A percentile compares a stretch with the other conserved stretches of the same genome.
Conservation (phyloP, 768 basidiomycete genomes). For the Boletus barrowsii region DNA sequence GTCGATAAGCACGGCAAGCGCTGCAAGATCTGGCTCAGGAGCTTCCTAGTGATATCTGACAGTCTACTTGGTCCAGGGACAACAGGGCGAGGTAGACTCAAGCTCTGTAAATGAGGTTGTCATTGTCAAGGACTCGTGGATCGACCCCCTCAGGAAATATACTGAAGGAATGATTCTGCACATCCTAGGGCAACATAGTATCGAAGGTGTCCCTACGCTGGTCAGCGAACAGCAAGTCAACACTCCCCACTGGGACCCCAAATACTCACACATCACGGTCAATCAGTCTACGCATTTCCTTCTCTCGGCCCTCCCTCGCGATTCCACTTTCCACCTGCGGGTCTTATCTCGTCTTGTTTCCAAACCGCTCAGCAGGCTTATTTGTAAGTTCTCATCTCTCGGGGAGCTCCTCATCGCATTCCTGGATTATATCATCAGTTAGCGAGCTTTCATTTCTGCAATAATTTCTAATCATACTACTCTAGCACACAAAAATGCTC, state of each 20-base stretch:
- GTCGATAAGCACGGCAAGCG: too few species aligned
- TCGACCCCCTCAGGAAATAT: background rate
- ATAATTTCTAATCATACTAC: background rate
- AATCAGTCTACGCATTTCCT: too few species aligned
- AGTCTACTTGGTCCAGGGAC: background rate
- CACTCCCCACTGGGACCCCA: too few species aligned
- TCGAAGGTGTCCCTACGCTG: background rate
- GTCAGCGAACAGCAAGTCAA: too few species aligned
- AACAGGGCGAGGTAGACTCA: background rate
- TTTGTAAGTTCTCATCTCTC: background rate
- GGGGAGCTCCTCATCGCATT: background rate
- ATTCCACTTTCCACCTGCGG: background rate
- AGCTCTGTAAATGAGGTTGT: too few species aligned
- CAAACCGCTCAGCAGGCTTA: background rate
- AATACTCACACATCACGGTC: too few species aligned
- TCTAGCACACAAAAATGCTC: background rate
- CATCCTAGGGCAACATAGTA: background rate
- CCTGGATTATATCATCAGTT: background rate
- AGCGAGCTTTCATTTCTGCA: background rate
- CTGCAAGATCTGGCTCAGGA: background rate
- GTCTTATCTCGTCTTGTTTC: background rate
- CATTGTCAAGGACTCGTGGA: background rate
- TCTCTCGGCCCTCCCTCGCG: too few species aligned
- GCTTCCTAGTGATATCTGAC: background rate
- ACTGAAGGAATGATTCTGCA: background rate